Percentiles rank a stretch among this genome's conserved stretches.
Conservation (phyloP, 352 stramenopile genomes). For the Pythium oligandrum region DNA sequence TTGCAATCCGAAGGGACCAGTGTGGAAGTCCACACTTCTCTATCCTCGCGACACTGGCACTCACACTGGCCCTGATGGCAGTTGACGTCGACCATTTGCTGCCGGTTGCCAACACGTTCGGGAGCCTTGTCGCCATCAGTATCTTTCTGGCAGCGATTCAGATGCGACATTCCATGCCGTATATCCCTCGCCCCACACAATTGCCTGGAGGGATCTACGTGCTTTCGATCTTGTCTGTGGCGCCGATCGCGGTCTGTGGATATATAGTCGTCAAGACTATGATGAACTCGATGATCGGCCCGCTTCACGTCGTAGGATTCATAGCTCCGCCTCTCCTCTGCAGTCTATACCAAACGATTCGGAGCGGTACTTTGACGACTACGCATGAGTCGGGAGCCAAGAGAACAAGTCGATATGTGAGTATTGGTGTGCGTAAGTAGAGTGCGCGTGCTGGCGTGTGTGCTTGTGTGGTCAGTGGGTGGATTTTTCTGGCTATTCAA, state of each 20-base stretch:
- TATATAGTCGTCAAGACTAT: constrained; percentile 16
- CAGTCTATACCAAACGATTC: too few species aligned
- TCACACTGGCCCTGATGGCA: constrained; percentile 16
- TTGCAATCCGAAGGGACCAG: constrained; percentile 36
- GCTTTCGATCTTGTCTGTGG: constrained; percentile 6
- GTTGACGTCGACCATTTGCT: constrained; percentile 47
- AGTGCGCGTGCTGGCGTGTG: too few species aligned
- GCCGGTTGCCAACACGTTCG: constrained; percentile 83
- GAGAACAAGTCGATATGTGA: too few species aligned
- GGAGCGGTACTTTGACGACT: too few species aligned
- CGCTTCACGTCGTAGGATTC: constrained; percentile 12
- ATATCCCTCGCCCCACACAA: constrained; percentile 30
- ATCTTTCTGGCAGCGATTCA: constrained; percentile 82
- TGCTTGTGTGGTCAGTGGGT: too few species aligned
- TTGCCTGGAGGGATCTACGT: constrained; percentile 15
- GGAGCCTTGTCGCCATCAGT: constrained; percentile 57
- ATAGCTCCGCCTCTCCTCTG: not conserved
- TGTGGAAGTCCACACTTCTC: constrained; percentile 23
- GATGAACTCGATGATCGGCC: constrained; percentile 1
- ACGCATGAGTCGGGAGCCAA: too few species aligned
- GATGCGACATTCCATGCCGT: constrained; percentile 43
- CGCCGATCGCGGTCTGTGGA: constrained; percentile 9
- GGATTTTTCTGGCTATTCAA: too few species aligned
- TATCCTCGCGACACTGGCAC: constrained; percentile 9
- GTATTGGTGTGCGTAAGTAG: too few species aligned